Base-by-base conservation (phyloP, 2,329 filamentous ascomycete genomes). In the Stemphylium beticola region DNA sequence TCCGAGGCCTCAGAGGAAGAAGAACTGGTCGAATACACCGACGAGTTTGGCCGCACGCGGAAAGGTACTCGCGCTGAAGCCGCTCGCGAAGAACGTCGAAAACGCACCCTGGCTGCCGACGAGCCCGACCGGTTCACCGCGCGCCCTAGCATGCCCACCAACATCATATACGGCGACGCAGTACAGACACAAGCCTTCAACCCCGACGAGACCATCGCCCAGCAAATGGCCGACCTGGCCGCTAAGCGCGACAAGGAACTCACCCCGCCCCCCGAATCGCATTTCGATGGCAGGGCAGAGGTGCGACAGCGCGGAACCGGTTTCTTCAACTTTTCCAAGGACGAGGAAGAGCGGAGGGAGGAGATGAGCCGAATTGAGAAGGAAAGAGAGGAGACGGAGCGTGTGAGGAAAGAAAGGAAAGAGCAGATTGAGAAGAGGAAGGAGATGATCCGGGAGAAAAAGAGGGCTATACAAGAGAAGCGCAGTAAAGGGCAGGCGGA, bases 11-110 rank as follows among this genome's bases (percentile, higher is more conserved):
- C 58, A n/a, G 74, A 79, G 41, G 74, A 80, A 39, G 79, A 82
- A 22, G 88, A 92, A 49, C 75, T 90, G n/a, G 79, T 98, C 4
- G 93, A 97, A 63, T 96, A 91, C 72, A 84, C 89, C 47, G 95
- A 99, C 74, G 95, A 98, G 69, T 96, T 96, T 71, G 95, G 95
- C 2, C 88, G 95, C n/a, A 83, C 87, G 12, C 82, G 93, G 3
- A 85, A 79, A 38, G 90, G 89, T 15, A 93, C 91, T 0, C 83
- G 84, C 42, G 83, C 86, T 4, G 85, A 95, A 58, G 87, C 85
- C 14, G 83, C 85, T 36, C 83, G 83, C 6, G 82, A 89, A 63
- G 83, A 89, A 62, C 83, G 85, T 11, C 79, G 82, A 33, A 81
- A 78, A 29, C 78, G 82, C 34, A 81, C 77, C 17, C 83, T 85